phyloP scores from a whole-genome alignment of 2,329 filamentous ascomycete genomes.

The Ceratocystiopsis brevicomis region DNA sequence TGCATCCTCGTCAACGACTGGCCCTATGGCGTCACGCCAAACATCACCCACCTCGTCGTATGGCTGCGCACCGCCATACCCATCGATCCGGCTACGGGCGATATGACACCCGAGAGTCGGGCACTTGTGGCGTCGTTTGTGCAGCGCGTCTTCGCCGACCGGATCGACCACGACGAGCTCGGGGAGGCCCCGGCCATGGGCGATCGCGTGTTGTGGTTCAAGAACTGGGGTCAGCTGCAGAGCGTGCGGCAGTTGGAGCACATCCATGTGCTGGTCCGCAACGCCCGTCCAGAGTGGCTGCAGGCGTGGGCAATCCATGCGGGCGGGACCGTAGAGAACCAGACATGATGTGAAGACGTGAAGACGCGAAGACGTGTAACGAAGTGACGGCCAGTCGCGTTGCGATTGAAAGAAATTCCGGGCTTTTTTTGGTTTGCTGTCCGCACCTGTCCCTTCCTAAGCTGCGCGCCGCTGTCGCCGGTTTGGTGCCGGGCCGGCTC shows the following conservation, averaged over 20 bases:
- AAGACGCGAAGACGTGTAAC: slow-evolving; percentile 6
- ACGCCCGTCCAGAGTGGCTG: slow-evolving; percentile 31
- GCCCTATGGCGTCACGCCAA: slow-evolving; percentile 60
- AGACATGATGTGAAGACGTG: slow-evolving; percentile 12
- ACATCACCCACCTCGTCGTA: slow-evolving; percentile 66
- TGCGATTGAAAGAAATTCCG: neutral
- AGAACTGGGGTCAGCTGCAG: slow-evolving; percentile 81
- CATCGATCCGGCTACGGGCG: slow-evolving; percentile 49
- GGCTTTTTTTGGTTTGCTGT: neutral
- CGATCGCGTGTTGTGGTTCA: slow-evolving; percentile 60
- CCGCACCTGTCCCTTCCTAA: slow-evolving; percentile 11
- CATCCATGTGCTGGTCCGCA: slow-evolving; percentile 56
- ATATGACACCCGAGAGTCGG: slow-evolving; percentile 49
- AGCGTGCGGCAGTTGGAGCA: slow-evolving; percentile 78
- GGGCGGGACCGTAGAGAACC: too few species aligned
- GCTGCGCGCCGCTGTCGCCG: slow-evolving; percentile 36
- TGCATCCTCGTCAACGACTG: slow-evolving; percentile 76
- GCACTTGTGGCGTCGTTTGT: slow-evolving; percentile 51
- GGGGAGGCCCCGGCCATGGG: slow-evolving; percentile 16
- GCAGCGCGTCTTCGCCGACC: slow-evolving; percentile 44
- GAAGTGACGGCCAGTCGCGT: neutral
- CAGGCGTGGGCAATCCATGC: slow-evolving; percentile 30
- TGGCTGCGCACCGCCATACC: slow-evolving; percentile 75
- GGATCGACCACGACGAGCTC: slow-evolving; percentile 23
- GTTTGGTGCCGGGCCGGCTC: slow-evolving; percentile 23